Evolutionary conservation across 1,139 yeast genomes (phyloP), one percentile per base, ranked within the genome.

Genomic region (Pichia sp.): DNA sequence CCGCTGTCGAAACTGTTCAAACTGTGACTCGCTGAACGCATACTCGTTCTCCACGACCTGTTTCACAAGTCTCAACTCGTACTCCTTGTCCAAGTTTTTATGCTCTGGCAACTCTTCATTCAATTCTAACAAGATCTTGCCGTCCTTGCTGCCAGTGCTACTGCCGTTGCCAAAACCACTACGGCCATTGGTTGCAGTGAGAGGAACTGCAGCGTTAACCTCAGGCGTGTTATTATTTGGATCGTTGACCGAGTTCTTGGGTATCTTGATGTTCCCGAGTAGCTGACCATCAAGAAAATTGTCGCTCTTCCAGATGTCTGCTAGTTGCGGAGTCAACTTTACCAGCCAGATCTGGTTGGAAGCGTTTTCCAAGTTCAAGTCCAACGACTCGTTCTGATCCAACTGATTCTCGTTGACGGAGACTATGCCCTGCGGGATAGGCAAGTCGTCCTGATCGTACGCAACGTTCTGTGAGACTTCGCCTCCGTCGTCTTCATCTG

Each of bases 11-110:
- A 80, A 84, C 59, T 82, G 80, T 58, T 82, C 80, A 61, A 87
- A 72, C 67, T 90, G 91, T 64, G 88, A 85, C 70, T 93, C 99
- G 28, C 91, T 84, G 67, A 93, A 90, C n/a, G 90, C 88, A 66
- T 79, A 93, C 54, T 95, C 87, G 66, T 91, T 93, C 46, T 80
- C 82, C 9, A 90, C 96, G 56, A 81, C 83, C 42, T 87, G 83
- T 68, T 89, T 89, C 30, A 87, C 78, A 66, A 93, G 74, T 48
- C 83, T 79, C 12, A 93, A 74, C 62, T 89, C 95, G 67, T 91
- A 93, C 60, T 87, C 89, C 60, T 81, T 87, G 3, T 98, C 99
- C 43, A 91, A 78, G 23, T 49, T 55, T 46, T 55, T 57, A 52
- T 60, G 65, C 53, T 59, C 66, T 28, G 57, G 62, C 42, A 58